A percentile compares a stretch with the other conserved stretches of the same genome.
phyloP scores from a whole-genome alignment of 1,284 basidiomycete species.

The Leccinum subrobustum region DNA sequence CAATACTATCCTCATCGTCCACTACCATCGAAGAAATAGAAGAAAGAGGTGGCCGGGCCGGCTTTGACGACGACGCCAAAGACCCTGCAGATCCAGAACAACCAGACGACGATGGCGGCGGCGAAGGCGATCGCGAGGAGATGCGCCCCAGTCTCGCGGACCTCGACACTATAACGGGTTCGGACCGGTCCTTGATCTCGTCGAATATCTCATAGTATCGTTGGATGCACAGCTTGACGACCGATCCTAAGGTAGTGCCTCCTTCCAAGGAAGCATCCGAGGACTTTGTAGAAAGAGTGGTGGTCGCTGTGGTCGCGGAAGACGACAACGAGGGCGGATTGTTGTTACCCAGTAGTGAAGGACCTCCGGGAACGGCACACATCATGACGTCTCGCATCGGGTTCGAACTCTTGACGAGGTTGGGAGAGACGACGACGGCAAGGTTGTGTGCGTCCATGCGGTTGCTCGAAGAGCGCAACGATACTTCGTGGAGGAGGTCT shows the following conservation, averaged over 20 bases:
- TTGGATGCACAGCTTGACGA: conserved; percentile 77
- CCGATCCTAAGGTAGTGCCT: conserved; percentile 63
- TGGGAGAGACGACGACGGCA: conserved; percentile 75
- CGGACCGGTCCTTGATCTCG: conserved; percentile 65
- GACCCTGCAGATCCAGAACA: conserved; percentile 25
- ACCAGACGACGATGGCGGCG: conserved; percentile 8
- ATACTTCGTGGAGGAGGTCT: conserved; percentile 80
- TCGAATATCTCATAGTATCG: conserved; percentile 85
- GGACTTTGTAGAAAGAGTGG: conserved; percentile 15
- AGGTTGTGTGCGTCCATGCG: conserved; percentile 84
- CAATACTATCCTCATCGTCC: conserved; percentile 67
- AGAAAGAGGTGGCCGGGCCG: conserved; percentile 10
- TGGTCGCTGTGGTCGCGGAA: conserved; percentile 26
- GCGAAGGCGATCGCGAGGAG: conserved; percentile 28
- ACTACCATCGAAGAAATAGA: conserved; percentile 25
- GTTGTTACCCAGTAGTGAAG: conserved; percentile 19
- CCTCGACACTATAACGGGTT: conserved; percentile 41
- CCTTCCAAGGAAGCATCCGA: conserved; percentile 37
- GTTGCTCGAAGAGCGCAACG: conserved; percentile 61
- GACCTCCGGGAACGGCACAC: conserved; percentile 57
- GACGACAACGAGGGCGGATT: conserved; percentile 14
- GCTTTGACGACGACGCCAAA: conserved; percentile 25
- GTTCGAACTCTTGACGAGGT: conserved; percentile 68
- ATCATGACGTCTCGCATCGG: conserved; percentile 71
- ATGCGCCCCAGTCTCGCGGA: conserved; percentile 1